Evolutionary conservation across 2,329 filamentous ascomycete genomes (phyloP), one percentile per base, ranked within the genome.

Genomic region (Colletotrichum karsti): DNA sequence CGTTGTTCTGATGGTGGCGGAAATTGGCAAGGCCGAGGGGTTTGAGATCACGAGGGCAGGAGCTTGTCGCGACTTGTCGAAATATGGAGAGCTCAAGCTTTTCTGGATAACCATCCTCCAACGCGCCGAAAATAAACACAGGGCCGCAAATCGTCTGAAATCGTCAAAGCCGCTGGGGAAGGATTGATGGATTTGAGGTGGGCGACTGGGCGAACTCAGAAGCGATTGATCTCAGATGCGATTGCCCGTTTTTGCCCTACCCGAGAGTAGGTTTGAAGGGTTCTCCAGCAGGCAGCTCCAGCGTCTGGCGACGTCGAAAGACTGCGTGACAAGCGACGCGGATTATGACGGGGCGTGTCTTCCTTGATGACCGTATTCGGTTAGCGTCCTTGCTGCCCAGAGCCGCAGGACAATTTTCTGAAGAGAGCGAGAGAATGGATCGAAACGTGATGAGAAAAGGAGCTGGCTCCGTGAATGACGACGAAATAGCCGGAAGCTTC

Each of bases 21-120:
- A 24, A 18, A 22, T 28, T 41, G 39, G 10, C 46, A 42, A 42
- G 41, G 26, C 8, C 30, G 39, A 60, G 18, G 41, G 28, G 26
- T 41, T 37, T 20, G 53, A 39, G 41, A 51, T 69, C 54, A 62
- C 61, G 33, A 58, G 44, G 48, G 39, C 39, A 62, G 39, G 50
- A 66, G 69, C 61, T 69, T 63, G 46, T 63, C 69, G 69, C 69
- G 67, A 63, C 42, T 67, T 67, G 62, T 70, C 63, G 62, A 70
- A 62, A 63, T 66, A 57, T 62, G 48, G 66, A 51, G 56, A 62
- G 66, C 66, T 70, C 55, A 62, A 55, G 65, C 46, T 68, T 64
- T 70, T 51, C 65, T 65, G 41, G 44, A 56, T 22, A 46, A 63
- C 59, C 68, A 70, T 69, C 66, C 68, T 69, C 53, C 67, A 59